Evolutionary conservation across 768 basidiomycete species (phyloP).

Genomic region (Hemileccinum impolitum): DNA sequence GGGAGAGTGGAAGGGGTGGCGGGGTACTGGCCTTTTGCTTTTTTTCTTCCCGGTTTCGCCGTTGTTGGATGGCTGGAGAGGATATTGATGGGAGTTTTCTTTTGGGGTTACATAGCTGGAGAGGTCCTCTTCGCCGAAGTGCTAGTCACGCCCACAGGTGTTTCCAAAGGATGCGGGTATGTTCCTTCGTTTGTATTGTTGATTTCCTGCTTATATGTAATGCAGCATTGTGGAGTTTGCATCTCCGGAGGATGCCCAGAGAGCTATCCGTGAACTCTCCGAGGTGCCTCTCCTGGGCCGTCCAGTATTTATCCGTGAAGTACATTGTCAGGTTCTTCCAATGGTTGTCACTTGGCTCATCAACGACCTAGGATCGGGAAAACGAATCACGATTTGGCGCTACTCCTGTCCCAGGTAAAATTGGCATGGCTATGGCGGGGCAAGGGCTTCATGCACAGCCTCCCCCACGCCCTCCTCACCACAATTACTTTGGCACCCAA

Average conservation of each 20-base stretch:
- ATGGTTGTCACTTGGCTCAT: neutral
- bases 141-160: conserved; percentile 90
- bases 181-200: conserved; percentile 30
- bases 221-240: conserved; percentile 92
- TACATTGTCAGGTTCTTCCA: conserved; percentile 30
- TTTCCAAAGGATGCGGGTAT: conserved; percentile 99
- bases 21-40: conserved; percentile 38
- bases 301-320: conserved; percentile 96
- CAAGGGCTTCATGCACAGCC: conserved; percentile 76
- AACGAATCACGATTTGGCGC: conserved; percentile 94
- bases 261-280: conserved; percentile 85
- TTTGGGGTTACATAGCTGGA: conserved; percentile 92
- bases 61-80: conserved; percentile 54
- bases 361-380: conserved; percentile 78
- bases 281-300: conserved; percentile 90
- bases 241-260: conserved; percentile 83
- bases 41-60: conserved; percentile 40
- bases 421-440: conserved; percentile 95
- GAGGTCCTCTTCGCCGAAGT: conserved; percentile 99
- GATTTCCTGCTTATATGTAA: conserved; percentile 11
- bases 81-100: conserved; percentile 94
- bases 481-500: conserved; percentile 62
- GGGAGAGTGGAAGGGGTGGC: conserved; percentile 32
- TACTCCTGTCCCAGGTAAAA: conserved; percentile 92
- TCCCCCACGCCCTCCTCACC: conserved; percentile 79